A percentile compares a stretch with the other conserved stretches of the same genome.
phyloP scores from a whole-genome alignment of 2,329 filamentous ascomycete genomes.

The Ceratocystis harringtonii region DNA sequence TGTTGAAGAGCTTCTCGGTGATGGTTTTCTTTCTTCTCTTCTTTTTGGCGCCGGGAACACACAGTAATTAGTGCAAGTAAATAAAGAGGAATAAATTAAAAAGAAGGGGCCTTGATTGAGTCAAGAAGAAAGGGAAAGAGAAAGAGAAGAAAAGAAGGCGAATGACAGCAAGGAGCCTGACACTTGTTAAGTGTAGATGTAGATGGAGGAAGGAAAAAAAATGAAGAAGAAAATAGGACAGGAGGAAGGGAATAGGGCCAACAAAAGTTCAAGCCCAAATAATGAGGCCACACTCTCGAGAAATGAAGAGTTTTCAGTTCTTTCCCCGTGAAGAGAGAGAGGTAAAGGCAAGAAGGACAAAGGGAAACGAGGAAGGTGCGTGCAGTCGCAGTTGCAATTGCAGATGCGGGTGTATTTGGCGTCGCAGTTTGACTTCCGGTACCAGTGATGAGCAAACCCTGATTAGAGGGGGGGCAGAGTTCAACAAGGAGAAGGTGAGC shows the following conservation, averaged over 20 bases:
- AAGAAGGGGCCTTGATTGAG: background rate
- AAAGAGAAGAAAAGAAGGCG: background rate
- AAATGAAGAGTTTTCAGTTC: conserved; percentile 3
- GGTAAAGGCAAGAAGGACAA: background rate
- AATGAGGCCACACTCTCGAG: background rate
- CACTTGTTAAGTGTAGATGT: background rate
- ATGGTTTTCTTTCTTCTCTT: background rate
- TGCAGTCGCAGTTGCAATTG: no score
- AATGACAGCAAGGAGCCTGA: background rate
- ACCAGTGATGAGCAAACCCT: background rate
- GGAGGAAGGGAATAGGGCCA: no score
- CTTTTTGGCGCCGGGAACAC: background rate
- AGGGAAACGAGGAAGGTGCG: background rate
- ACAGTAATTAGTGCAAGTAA: conserved; percentile 1
- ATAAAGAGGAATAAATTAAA: conserved; percentile 4
- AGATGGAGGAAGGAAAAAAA: background rate
- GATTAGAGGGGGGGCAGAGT: background rate
- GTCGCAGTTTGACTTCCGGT: background rate
- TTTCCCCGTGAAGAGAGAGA: conserved; percentile 1
- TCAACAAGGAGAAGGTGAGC: conserved; percentile 3
- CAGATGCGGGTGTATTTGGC: no score
- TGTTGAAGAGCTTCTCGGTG: background rate
- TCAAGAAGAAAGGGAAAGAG: background rate
- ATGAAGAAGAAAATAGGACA: background rate
- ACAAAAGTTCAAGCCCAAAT: background rate